Conservation (phyloP, 306 rosid species). For the Lablab purpureus region DNA sequence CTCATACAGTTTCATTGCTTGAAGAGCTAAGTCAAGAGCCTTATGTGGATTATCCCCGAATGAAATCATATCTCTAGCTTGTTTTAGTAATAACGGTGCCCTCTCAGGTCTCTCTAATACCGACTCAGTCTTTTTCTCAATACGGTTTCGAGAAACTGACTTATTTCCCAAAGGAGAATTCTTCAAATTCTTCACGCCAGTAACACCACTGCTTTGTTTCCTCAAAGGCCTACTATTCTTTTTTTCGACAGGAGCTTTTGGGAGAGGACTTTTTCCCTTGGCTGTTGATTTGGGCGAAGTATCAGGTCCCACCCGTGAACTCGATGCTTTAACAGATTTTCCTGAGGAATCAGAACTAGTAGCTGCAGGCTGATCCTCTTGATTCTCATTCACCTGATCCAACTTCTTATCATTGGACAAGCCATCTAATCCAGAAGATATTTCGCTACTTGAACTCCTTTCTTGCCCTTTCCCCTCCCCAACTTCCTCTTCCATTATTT, state of each 20-base stretch:
- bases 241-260: conserved; percentile 60
- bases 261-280: conserved; percentile 61
- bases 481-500: conserved; percentile 92
- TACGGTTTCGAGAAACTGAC: conserved; percentile 51
- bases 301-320: conserved; percentile 46
- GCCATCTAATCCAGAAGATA: conserved; percentile 59
- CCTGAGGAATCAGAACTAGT: conserved; percentile 59
- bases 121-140: conserved; percentile 54
- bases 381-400: conserved; percentile 49
- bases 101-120: conserved; percentile 65
- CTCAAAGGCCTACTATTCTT: conserved; percentile 55
- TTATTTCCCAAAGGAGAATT: conserved; percentile 56
- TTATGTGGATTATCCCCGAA: conserved; percentile 82
- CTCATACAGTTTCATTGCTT: conserved; percentile 78
- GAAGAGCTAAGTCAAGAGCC: conserved; percentile 88
- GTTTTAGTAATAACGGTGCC: conserved; percentile 80
- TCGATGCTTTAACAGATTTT: conserved; percentile 57
- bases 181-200: conserved; percentile 58
- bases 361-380: conserved; percentile 54
- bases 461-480: conserved; percentile 57
- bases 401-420: conserved; percentile 57
- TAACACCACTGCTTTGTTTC: conserved; percentile 58
- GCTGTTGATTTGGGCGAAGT: conserved; percentile 58
- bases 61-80: conserved; percentile 84
- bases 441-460: conserved; percentile 60